Evolutionary conservation across 129 eudicot genomes (phyloP), one percentile per base, ranked within the genome.

Genomic region (Tagetes erecta): DNA sequence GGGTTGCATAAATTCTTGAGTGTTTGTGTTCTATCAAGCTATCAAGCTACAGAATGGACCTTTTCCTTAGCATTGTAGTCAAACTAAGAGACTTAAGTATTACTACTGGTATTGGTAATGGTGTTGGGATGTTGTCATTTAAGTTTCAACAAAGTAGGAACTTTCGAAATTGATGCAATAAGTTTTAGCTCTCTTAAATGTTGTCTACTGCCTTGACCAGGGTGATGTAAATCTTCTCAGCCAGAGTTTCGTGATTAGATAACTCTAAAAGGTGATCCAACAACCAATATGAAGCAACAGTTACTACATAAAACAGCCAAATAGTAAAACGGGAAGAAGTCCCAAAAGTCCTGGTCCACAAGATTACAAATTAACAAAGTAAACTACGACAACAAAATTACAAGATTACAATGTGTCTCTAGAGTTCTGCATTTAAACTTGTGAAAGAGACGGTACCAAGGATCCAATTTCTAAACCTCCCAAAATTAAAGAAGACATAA

Each of bases 11-110:
- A 57, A 20, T 5, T 56, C 57, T 41, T 20, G 47, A 36, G 45
- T 59, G 33, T 13, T 34, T 34, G 49, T 68, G 46, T 31, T 11
- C 9, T 69, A 34, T 49, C 56, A 38, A 6, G 35, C 62, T 49
- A 69, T 69, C 74, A 69, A 35, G 74, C 62, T 49, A 69, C 62
- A 34, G 46, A 30, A 68, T 46, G 57, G 27, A 45, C 51, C 31
- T 35, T 10, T 5, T 5, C 46, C 5, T 33, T 42, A 67, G 47
- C 11, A 47, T 9, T 44, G 62, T 30, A 27, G 53, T 44, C 55
- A 20, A 10, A 67, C 20, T 68, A 68, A 33, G 20, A 59, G 65
- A 59, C 35, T 55, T 55, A 55, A 59, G 39, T 12, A 35, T 62
- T 62, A 20, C n/a, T 63, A 63, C 35, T 10, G 30, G 68, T 37